phyloP scores from a whole-genome alignment of 345 rosid species.

The Lepidium aucheri region DNA sequence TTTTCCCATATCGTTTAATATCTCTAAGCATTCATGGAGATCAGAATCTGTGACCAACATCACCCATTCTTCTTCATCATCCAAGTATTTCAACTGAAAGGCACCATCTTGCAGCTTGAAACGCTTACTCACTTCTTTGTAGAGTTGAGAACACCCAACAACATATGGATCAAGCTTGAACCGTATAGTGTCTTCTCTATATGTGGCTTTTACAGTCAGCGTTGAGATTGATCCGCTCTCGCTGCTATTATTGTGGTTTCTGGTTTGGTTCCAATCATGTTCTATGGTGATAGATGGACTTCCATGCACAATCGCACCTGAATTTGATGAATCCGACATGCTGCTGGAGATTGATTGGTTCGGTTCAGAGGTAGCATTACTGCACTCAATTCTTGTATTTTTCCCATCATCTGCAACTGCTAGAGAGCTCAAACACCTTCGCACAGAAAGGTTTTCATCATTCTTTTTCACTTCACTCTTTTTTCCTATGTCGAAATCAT shows the following conservation, averaged over 20 bases:
- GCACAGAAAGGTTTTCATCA: constrained; percentile 19
- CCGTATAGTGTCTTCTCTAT: constrained; percentile 58
- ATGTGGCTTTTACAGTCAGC: constrained; percentile 71
- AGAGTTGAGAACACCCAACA: constrained; percentile 56
- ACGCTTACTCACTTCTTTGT: constrained; percentile 67
- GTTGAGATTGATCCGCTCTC: constrained; percentile 40
- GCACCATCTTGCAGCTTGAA: constrained; percentile 58
- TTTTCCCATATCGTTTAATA: constrained; percentile 49
- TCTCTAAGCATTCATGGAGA: constrained; percentile 76
- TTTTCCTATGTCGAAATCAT: constrained; percentile 14
- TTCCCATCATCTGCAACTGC: constrained; percentile 32
- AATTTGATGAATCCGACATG: constrained; percentile 62
- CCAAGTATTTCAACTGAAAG: constrained; percentile 78
- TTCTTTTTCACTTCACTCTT: constrained; percentile 24
- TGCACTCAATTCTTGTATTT: constrained; percentile 32
- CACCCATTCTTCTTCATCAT: constrained; percentile 94
- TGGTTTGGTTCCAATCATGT: constrained; percentile 36
- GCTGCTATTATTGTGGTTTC: constrained; percentile 19
- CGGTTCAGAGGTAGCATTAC: constrained; percentile 31
- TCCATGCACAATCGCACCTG: constrained; percentile 43
- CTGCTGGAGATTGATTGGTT: constrained; percentile 44
- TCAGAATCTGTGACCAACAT: constrained; percentile 64
- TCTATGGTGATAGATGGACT: constrained; percentile 50
- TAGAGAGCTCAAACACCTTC: constrained; percentile 34
- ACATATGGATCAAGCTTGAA: constrained; percentile 66